Conservation (phyloP, 2,329 filamentous ascomycete species). For the Rachicladosporium sp. region DNA sequence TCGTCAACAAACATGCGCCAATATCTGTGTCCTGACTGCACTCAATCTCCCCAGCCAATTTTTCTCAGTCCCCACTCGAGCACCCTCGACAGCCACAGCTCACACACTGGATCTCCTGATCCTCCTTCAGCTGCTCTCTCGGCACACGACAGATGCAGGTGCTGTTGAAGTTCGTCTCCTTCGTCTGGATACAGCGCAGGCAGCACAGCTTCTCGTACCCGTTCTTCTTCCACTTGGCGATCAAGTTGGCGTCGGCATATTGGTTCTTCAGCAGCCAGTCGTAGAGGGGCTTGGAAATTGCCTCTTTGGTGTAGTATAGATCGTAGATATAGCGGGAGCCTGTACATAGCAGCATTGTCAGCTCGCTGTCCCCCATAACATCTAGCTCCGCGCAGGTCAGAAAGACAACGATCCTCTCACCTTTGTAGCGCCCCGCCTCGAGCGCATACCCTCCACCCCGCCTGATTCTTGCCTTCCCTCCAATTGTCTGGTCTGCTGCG, state of each 20-base stretch:
- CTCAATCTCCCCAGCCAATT: too few relatives aligned
- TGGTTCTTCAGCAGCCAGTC: constrained; percentile 95
- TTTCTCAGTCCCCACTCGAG: constrained; percentile 60
- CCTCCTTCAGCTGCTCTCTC: constrained; percentile 76
- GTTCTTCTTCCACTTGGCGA: constrained; percentile 99
- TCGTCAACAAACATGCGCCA: too few relatives aligned
- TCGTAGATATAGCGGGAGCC: constrained; percentile 86
- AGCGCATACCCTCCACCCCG: too few relatives aligned
- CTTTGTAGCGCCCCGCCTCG: too few relatives aligned
- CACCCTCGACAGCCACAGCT: constrained; percentile 91
- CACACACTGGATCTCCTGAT: constrained; percentile 83
- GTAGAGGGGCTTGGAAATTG: constrained; percentile 82
- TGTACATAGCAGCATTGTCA: constrained; percentile 13
- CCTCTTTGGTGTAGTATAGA: constrained; percentile 94
- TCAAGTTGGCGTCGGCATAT: constrained; percentile 88
- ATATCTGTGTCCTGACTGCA: too few relatives aligned
- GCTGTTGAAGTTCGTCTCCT: constrained; percentile 97
- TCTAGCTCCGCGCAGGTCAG: too few relatives aligned
- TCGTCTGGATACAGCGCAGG: constrained; percentile 93
- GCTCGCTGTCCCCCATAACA: too few relatives aligned
- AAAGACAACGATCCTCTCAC: too few relatives aligned
- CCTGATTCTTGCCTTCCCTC: too few relatives aligned
- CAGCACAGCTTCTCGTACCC: constrained; percentile 99
- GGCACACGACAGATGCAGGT: constrained; percentile 96
- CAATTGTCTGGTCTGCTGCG: not conserved